Percentiles rank a stretch among this genome's conserved stretches.
These are phyloP conservation scores for Aspergillus haitiensis DNA, from an alignment of 495 filamentous ascomycete species.

Conservation along the genomic window DNA sequence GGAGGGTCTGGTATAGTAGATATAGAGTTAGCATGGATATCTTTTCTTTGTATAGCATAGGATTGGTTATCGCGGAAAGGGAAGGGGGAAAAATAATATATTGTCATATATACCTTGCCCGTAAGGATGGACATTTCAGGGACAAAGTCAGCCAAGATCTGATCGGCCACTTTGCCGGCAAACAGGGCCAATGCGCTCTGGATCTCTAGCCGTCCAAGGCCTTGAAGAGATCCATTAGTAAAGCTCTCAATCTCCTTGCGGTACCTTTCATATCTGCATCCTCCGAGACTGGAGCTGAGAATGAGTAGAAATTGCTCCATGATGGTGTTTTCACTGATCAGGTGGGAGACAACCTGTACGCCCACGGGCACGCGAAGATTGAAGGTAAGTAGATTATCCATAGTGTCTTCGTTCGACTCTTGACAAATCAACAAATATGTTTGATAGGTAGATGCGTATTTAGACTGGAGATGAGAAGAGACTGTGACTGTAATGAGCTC, in stretches of 20 bases:
- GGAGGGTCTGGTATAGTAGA: not conserved
- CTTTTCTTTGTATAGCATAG: not conserved
- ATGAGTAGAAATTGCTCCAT: constrained; percentile 6
- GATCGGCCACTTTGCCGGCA: constrained; percentile 4
- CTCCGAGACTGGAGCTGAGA: constrained; percentile 5
- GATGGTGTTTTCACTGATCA: constrained; percentile 10
- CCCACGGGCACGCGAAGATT: constrained; percentile 8
- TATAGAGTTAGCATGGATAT: not conserved
- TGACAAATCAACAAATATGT: no score
- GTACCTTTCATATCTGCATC: not conserved
- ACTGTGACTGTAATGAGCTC: not conserved
- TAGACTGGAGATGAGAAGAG: not conserved
- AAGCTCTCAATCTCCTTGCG: constrained; percentile 7
- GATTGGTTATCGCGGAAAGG: not conserved
- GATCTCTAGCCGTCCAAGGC: constrained; percentile 4
- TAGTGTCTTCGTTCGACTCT: not conserved
- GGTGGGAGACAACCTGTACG: constrained; percentile 5
- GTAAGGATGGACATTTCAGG: not conserved
- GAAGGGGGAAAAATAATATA: no score
- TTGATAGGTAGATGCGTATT: not conserved
- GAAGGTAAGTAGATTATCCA: constrained; percentile 9
- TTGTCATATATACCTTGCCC: not conserved
- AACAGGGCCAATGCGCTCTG: constrained; percentile 2
- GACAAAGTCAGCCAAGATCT: constrained; percentile 2
- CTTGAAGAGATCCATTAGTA: constrained; percentile 1